These are phyloP conservation scores for Viola pubescens DNA, from an alignment of 441 rosid genomes.

Conservation along the genomic window DNA sequence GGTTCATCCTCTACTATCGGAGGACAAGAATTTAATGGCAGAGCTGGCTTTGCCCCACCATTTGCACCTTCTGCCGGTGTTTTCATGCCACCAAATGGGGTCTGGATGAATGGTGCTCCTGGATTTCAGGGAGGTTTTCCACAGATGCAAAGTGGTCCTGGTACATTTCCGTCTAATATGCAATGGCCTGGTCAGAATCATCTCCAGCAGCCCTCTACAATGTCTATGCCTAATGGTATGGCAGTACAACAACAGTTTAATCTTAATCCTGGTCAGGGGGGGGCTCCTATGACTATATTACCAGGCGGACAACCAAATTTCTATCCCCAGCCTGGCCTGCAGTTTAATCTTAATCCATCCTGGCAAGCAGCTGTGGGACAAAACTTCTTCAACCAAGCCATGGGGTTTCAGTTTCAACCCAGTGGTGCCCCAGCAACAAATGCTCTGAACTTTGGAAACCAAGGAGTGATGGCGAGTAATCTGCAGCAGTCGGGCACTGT, in stretches of 20 bases:
- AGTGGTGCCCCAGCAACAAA: slow-evolving; percentile 13
- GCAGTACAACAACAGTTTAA: slow-evolving; percentile 50
- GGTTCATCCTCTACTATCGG: slow-evolving; percentile 26
- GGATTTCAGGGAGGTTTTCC: slow-evolving; percentile 32
- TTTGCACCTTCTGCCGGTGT: slow-evolving; percentile 31
- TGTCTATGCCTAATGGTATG: slow-evolving; percentile 37
- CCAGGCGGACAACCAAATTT: slow-evolving; percentile 39
- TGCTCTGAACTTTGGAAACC: slow-evolving; percentile 24
- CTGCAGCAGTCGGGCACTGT: slow-evolving; percentile 15
- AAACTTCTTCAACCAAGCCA: slow-evolving; percentile 40
- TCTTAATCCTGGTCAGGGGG: slow-evolving; percentile 39
- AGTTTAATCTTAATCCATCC: slow-evolving; percentile 14
- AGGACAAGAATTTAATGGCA: slow-evolving; percentile 24
- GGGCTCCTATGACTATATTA: slow-evolving; percentile 27
- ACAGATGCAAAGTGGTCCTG: background rate
- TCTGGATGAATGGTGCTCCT: slow-evolving; percentile 31
- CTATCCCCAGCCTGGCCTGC: slow-evolving; percentile 28
- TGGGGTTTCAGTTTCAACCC: slow-evolving; percentile 36
- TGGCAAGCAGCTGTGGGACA: slow-evolving; percentile 49
- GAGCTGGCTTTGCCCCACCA: slow-evolving; percentile 25
- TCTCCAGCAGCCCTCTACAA: slow-evolving; percentile 44
- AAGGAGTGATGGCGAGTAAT: slow-evolving; percentile 22
- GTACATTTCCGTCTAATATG: slow-evolving; percentile 22
- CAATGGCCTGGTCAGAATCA: slow-evolving; percentile 40
- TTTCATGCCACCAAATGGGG: slow-evolving; percentile 25